Conservation (phyloP, 495 filamentous ascomycete species). For the Parmelia sp. region DNA sequence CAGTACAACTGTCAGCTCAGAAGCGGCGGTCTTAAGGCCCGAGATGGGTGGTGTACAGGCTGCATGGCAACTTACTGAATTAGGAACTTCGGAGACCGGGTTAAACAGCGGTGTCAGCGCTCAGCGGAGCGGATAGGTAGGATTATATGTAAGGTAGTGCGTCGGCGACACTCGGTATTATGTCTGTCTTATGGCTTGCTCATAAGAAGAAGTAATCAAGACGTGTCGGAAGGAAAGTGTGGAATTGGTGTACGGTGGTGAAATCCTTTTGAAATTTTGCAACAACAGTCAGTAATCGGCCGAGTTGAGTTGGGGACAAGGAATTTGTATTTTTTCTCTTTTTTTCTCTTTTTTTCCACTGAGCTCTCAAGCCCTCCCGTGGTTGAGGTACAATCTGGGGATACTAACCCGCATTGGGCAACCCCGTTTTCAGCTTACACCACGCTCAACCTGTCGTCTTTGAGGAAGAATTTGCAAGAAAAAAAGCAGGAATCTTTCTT, state of each 20-base stretch:
- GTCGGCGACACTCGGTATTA: neutral
- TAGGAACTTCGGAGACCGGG: neutral
- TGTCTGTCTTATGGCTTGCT: neutral
- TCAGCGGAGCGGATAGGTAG: neutral
- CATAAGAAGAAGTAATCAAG: neutral
- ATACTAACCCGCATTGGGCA: slow-evolving; percentile 1
- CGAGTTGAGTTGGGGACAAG: neutral
- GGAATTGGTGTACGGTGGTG: no score
- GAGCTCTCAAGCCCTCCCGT: neutral
- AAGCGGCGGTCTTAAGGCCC: neutral
- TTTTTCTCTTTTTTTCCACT: neutral
- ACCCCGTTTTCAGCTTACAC: neutral
- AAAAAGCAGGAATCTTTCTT: neutral
- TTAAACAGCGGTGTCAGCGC: neutral
- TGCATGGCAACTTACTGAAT: slow-evolving; percentile 1
- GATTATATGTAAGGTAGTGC: neutral
- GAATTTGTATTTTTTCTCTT: neutral
- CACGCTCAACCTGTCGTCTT: neutral
- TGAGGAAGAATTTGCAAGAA: neutral
- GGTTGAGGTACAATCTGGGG: slow-evolving; percentile 1
- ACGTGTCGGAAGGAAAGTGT: neutral
- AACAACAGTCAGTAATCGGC: neutral
- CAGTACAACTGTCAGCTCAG: neutral
- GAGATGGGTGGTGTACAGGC: neutral
- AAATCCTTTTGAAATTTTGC: no score